Conservation (phyloP, 176 grass and related monocot species). For the Paspalum notatum region DNA sequence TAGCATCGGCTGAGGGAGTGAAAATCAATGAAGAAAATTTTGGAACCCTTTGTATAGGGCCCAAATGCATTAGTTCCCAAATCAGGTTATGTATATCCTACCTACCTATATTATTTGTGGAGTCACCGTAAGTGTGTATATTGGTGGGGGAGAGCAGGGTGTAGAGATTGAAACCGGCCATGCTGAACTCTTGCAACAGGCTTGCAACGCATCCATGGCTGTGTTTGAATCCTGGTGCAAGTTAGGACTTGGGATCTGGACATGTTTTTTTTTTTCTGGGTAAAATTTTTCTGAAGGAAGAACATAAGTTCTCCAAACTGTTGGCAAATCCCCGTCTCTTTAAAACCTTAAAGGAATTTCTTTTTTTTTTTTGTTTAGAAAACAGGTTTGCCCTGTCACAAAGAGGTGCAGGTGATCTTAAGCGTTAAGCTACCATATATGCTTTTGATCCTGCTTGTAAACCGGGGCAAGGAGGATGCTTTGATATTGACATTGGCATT, state of each 20-base stretch:
- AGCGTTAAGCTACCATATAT: background rate
- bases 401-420: background rate
- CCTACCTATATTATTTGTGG: conserved; percentile 20
- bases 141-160: conserved; percentile 28
- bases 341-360: background rate
- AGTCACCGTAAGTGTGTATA: conserved; percentile 44
- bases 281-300: conserved; percentile 18
- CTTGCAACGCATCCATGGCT: conserved; percentile 28
- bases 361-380: background rate
- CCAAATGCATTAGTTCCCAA: conserved; percentile 43
- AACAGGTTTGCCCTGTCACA: background rate
- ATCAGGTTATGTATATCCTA: conserved; percentile 46
- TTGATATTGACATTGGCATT: background rate
- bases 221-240: conserved; percentile 31
- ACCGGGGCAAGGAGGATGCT: background rate
- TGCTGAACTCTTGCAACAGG: conserved; percentile 15
- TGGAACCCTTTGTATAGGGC: conserved; percentile 37
- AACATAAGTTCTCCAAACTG: conserved; percentile 32
- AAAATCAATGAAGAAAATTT: background rate
- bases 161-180: conserved; percentile 41
- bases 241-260: conserved; percentile 27
- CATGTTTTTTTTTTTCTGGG: background rate
- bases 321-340: background rate
- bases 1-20: conserved; percentile 21
- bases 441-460: background rate